phyloP scores from a whole-genome alignment of 352 stramenopile species.

The Globisporangium ultimum region DNA sequence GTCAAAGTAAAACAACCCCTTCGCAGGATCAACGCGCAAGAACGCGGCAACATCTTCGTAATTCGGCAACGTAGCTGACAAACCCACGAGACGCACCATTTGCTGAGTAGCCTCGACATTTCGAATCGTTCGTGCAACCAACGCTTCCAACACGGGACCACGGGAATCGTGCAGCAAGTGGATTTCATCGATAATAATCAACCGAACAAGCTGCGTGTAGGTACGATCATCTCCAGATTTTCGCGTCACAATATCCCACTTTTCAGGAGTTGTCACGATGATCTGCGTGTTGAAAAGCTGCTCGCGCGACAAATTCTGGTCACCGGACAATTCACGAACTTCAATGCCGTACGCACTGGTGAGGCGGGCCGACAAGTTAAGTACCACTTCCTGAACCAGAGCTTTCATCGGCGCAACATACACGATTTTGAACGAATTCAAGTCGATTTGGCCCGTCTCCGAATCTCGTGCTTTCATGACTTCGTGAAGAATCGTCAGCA shows the following conservation, averaged over 20 bases:
- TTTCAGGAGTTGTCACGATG: constrained; percentile 99
- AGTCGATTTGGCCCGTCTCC: constrained; percentile 88
- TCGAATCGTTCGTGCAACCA: constrained; percentile 96
- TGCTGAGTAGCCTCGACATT: constrained; percentile 98
- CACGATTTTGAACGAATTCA: constrained; percentile 99
- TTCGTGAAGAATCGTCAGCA: constrained; percentile 98
- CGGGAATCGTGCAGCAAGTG: constrained; percentile 99
- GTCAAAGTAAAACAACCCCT: constrained; percentile 99
- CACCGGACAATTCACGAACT: constrained; percentile 97
- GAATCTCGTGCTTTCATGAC: constrained; percentile 91
- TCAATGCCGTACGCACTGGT: constrained; percentile 90
- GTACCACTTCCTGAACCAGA: constrained; percentile 98
- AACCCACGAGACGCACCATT: constrained; percentile 95
- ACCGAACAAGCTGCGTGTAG: constrained; percentile 97
- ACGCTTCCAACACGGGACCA: constrained; percentile 97
- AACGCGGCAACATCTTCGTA: constrained; percentile 99
- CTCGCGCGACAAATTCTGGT: constrained; percentile 96
- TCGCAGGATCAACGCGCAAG: constrained; percentile 95
- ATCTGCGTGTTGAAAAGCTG: constrained; percentile 99
- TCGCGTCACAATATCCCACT: constrained; percentile 99
- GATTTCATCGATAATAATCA: constrained; percentile 99
- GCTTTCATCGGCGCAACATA: constrained; percentile 99
- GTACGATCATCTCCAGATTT: constrained; percentile 96
- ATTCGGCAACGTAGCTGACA: constrained; percentile 99
- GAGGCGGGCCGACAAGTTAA: constrained; percentile 96